These are phyloP conservation scores for Trichosanthes cucumerina DNA, from an alignment of 306 rosid genomes.

Conservation along the genomic window DNA sequence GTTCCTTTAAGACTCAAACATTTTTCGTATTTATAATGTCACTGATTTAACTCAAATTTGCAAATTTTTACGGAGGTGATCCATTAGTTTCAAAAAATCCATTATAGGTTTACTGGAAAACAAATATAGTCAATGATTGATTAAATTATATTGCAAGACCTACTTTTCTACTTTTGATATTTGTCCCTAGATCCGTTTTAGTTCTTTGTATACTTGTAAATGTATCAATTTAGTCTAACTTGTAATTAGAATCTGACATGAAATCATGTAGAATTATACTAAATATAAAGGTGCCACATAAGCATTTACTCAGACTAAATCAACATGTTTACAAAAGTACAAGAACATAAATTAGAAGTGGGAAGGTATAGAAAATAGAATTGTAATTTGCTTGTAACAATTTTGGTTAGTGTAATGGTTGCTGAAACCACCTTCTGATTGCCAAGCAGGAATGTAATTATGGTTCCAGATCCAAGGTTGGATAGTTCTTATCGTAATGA, in stretches of 20 bases:
- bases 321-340: neutral
- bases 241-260: neutral
- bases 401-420: neutral
- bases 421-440: slow-evolving; percentile 6
- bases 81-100: neutral
- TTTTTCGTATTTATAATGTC: neutral
- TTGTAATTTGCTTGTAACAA: neutral
- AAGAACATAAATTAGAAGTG: neutral
- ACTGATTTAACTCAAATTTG: neutral
- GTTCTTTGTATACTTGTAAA: neutral
- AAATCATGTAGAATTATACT: neutral
- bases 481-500: slow-evolving; percentile 47
- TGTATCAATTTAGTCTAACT: neutral
- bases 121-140: neutral
- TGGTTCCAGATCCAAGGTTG: slow-evolving; percentile 92
- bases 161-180: neutral
- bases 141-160: neutral
- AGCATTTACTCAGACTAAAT: neutral
- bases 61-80: neutral
- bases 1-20: neutral
- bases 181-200: neutral
- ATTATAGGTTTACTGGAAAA: neutral
- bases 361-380: neutral
- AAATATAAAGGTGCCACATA: neutral
- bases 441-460: slow-evolving; percentile 52